Evolutionary conservation across 1,284 basidiomycete genomes (phyloP), one percentile per base, ranked within the genome.

Genomic region (Cystobasidium pallidum): DNA sequence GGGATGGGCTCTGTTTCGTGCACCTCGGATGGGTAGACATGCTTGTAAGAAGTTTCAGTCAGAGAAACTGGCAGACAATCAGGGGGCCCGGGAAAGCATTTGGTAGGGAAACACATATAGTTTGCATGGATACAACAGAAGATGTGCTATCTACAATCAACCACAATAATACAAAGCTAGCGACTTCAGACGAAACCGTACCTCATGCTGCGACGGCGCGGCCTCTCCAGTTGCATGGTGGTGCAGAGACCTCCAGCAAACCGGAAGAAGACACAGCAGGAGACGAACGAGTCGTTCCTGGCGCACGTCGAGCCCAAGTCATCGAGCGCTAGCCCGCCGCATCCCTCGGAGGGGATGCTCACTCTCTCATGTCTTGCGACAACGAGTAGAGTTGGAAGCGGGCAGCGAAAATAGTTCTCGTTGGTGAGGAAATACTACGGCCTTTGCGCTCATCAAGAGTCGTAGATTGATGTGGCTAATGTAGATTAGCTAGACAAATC

Each of bases 221-320:
- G 58, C 43, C 67, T 58, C 67, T 45, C 24, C 36, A 13, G 17
- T 41, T 54, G 45, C 43, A 68, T 51, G 30, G 58, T 32, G 41
- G 21, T 61, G 21, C 30, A 36, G 34, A 36, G 24, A 58, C 24
- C 43, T 30, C 36, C 26, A 57, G 58, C 41, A 45, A 45, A 52
- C 36, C 13, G 43, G 43, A 39, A 21, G 59, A 51, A 45, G 43
- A 51, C 67, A 52, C 55, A 61, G 47, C 57, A 70, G 45, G 30
- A 28, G 32, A 70, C 58, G 67, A 62, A 49, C 41, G 39, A 58
- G 67, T 57, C 43, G 43, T 68, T 34, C 32, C 67, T 61, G 67
- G 67, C 67, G 67, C 58, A 62, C 52, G 47, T 70, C 67, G 67
- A 70, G 67, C 67, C 67, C 67, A 70, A 70, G 67, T 70, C 67